Conservation (phyloP, 139 green algal species). For the Coelastrella sp. region DNA sequence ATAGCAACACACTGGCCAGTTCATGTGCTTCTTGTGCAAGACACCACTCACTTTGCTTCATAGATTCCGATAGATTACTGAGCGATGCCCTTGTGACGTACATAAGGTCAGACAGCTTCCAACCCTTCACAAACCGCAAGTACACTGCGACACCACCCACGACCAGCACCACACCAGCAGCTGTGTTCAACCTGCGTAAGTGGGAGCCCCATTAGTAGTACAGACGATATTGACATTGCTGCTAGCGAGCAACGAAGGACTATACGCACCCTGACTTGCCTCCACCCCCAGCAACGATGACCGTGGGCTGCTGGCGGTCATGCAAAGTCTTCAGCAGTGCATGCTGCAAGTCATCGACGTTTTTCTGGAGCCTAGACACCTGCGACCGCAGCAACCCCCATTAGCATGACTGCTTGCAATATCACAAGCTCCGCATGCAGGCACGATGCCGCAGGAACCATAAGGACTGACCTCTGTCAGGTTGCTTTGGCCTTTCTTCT, state of each 20-base stretch:
- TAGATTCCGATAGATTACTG: slow-evolving; percentile 25
- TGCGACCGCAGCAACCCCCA: neutral
- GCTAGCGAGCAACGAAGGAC: neutral
- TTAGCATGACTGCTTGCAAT: too few relatives aligned
- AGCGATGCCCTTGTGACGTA: slow-evolving; percentile 44
- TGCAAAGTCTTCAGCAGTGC: slow-evolving; percentile 47
- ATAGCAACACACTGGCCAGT: too few relatives aligned
- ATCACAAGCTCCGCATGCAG: neutral
- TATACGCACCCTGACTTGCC: slow-evolving; percentile 37
- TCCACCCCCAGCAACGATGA: slow-evolving; percentile 4
- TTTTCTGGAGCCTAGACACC: slow-evolving; percentile 44
- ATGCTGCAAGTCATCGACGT: slow-evolving; percentile 50
- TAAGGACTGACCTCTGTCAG: slow-evolving; percentile 20
- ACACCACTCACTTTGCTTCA: slow-evolving; percentile 35
- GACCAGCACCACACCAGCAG: slow-evolving; percentile 9
- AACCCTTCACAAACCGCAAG: slow-evolving; percentile 51
- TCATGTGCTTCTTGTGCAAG: too few relatives aligned
- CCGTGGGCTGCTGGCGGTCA: slow-evolving; percentile 38
- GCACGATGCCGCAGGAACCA: neutral
- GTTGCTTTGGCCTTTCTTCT: slow-evolving; percentile 24
- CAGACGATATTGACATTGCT: neutral
- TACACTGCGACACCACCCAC: slow-evolving; percentile 46
- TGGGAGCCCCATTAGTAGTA: neutral
- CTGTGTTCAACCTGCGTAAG: slow-evolving; percentile 12
- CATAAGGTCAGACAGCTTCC: slow-evolving; percentile 49